These are phyloP conservation scores for Cnidoscolus chayamansa DNA, from an alignment of 441 rosid genomes.

Conservation along the genomic window DNA sequence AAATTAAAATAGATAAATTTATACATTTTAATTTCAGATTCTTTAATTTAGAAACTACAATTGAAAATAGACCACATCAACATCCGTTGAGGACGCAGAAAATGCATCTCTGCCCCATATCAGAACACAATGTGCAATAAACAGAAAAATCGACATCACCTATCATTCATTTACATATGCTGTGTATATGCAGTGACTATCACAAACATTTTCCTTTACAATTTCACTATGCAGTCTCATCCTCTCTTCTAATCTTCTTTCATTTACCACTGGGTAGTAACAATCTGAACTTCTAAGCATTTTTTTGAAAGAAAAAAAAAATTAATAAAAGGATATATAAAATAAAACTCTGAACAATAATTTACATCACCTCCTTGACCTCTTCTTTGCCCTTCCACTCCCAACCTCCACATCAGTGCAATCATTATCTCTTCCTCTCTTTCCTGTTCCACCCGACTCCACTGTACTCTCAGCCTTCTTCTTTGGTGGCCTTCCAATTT, in stretches of 20 bases:
- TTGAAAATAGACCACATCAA: too few relatives aligned
- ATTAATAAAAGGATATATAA: background rate
- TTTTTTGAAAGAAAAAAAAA: background rate
- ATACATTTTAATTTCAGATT: too few relatives aligned
- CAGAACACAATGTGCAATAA: background rate
- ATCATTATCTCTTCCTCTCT: slow-evolving; percentile 39
- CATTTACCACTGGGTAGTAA: background rate
- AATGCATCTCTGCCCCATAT: too few relatives aligned
- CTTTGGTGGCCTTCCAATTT: slow-evolving; percentile 37
- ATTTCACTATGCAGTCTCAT: background rate
- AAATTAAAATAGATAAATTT: too few relatives aligned
- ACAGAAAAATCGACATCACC: background rate
- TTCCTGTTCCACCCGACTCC: slow-evolving; percentile 17
- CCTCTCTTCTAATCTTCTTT: background rate
- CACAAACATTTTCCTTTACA: slow-evolving; percentile 5
- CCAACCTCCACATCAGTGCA: slow-evolving; percentile 24
- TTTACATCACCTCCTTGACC: slow-evolving; percentile 39
- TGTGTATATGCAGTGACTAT: slow-evolving; percentile 15
- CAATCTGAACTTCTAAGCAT: background rate
- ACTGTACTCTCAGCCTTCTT: slow-evolving; percentile 8
- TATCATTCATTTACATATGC: slow-evolving; percentile 6
- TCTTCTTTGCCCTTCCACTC: slow-evolving; percentile 31
- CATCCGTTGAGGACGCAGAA: too few relatives aligned
- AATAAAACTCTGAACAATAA: slow-evolving; percentile 6
- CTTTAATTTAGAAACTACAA: too few relatives aligned